A percentile compares a stretch with the other conserved stretches of the same genome.
These are phyloP conservation scores for Paraphoma chrysanthemicola DNA, from an alignment of 2,329 filamentous ascomycete species.

Conservation along the genomic window DNA sequence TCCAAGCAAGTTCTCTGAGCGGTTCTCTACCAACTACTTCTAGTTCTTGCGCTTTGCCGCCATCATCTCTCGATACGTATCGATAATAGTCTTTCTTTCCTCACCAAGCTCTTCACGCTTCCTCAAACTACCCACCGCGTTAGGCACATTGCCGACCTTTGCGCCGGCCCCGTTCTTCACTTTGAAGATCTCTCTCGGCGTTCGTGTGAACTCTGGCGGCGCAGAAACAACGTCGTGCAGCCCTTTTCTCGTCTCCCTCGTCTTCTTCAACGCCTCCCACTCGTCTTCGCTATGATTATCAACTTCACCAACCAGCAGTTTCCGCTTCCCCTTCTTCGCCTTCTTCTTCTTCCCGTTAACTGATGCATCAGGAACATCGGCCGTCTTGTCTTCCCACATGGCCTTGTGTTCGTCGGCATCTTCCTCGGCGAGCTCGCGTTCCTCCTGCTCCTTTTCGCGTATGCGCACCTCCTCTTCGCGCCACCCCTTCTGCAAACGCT, in stretches of 20 bases:
- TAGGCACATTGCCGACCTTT: conserved; percentile 72
- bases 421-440: conserved; percentile 70
- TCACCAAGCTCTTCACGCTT: conserved; percentile 75
- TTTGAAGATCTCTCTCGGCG: conserved; percentile 69
- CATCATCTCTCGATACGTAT: conserved; percentile 76
- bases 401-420: conserved; percentile 69
- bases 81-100: conserved; percentile 73
- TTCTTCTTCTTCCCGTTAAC: conserved; percentile 56
- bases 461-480: conserved; percentile 60
- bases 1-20: too few species aligned
- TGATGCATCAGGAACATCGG: conserved; percentile 64
- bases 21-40: too few species aligned
- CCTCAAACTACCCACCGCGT: conserved; percentile 72
- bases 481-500: conserved; percentile 65
- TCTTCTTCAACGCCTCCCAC: conserved; percentile 74
- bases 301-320: conserved; percentile 57
- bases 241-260: conserved; percentile 62
- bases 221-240: conserved; percentile 71
- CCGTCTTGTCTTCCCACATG: conserved; percentile 68
- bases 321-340: conserved; percentile 58
- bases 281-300: conserved; percentile 72
- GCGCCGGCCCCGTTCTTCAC: conserved; percentile 69
- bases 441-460: conserved; percentile 80
- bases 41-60: conserved; percentile 31
- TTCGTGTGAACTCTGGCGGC: conserved; percentile 74